Conservation (phyloP, 768 basidiomycete genomes). For the Mycena albidolilacea region DNA sequence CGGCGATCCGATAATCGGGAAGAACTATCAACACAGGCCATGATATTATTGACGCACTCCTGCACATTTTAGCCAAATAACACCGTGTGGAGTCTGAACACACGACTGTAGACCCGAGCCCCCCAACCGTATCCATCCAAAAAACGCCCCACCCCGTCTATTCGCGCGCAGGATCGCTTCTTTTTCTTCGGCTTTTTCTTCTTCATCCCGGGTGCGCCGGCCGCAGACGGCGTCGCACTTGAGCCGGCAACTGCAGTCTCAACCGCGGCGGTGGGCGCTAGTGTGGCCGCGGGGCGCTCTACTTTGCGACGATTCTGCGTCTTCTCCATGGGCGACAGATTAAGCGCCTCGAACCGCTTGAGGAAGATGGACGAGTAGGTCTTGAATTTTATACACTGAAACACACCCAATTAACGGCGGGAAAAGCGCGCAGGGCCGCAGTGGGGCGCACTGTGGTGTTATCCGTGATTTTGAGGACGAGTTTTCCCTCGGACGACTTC, state of each 20-base stretch:
- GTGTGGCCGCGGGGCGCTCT: constrained; percentile 43
- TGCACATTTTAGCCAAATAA: constrained; percentile 28
- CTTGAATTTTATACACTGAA: constrained; percentile 95
- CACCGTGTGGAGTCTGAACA: constrained; percentile 18
- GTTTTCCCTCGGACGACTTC: constrained; percentile 85
- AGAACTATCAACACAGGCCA: background rate
- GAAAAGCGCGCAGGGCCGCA: constrained; percentile 9
- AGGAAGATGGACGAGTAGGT: constrained; percentile 95
- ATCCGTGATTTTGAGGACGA: constrained; percentile 96
- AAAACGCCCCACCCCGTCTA: constrained; percentile 44
- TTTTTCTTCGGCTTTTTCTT: constrained; percentile 91
- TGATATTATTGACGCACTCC: constrained; percentile 9
- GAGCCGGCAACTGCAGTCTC: constrained; percentile 48
- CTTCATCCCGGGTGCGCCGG: constrained; percentile 67
- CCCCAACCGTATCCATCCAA: constrained; percentile 10
- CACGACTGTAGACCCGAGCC: constrained; percentile 23
- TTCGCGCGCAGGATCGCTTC: constrained; percentile 58
- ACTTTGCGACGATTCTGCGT: constrained; percentile 77
- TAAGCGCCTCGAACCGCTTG: constrained; percentile 95
- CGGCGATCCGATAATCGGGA: background rate
- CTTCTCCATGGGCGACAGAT: constrained; percentile 87
- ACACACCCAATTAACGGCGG: background rate
- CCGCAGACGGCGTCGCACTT: constrained; percentile 49
- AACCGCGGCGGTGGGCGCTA: constrained; percentile 35
- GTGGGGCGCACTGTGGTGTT: constrained; percentile 79